These are phyloP conservation scores for Hyphopichia fennica DNA, from an alignment of 1,139 yeast species.

Conservation along the genomic window DNA sequence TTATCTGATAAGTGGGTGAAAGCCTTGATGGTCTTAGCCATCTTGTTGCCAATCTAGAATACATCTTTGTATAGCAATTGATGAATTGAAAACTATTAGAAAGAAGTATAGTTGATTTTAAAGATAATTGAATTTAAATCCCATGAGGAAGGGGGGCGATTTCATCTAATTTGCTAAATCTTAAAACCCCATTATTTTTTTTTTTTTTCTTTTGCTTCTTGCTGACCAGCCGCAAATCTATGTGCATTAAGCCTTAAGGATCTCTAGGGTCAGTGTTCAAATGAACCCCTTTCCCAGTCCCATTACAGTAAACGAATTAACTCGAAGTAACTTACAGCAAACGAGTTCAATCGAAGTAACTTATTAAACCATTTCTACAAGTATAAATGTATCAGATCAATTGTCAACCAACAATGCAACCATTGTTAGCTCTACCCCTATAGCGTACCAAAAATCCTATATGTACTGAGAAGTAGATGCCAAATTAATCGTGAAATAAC, in stretches of 20 bases:
- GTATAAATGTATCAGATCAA: slow-evolving; percentile 32
- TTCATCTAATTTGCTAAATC: neutral
- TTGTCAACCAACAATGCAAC: slow-evolving; percentile 17
- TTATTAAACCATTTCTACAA: too few species aligned
- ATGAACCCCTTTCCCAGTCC: too few species aligned
- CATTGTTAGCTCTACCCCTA: slow-evolving; percentile 17
- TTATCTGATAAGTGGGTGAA: neutral
- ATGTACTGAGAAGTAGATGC: slow-evolving; percentile 20
- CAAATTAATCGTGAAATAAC: slow-evolving; percentile 25
- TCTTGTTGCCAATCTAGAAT: neutral
- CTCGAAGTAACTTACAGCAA: too few species aligned
- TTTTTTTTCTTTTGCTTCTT: neutral
- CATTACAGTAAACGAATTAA: too few species aligned
- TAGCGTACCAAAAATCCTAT: slow-evolving; percentile 12
- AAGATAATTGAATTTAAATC: too few species aligned
- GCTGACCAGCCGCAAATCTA: neutral
- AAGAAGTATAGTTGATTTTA: too few species aligned
- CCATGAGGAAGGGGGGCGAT: too few species aligned
- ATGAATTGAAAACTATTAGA: neutral
- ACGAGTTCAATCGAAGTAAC: too few species aligned
- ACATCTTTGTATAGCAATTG: neutral
- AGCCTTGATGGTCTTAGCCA: neutral
- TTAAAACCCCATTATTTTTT: neutral
- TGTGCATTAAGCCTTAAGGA: too few species aligned
- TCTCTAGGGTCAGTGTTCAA: too few species aligned